A percentile compares a stretch with the other conserved stretches of the same genome.
Evolutionary conservation across 768 basidiomycete species (phyloP).

Genomic region (Boletus rubropictus): DNA sequence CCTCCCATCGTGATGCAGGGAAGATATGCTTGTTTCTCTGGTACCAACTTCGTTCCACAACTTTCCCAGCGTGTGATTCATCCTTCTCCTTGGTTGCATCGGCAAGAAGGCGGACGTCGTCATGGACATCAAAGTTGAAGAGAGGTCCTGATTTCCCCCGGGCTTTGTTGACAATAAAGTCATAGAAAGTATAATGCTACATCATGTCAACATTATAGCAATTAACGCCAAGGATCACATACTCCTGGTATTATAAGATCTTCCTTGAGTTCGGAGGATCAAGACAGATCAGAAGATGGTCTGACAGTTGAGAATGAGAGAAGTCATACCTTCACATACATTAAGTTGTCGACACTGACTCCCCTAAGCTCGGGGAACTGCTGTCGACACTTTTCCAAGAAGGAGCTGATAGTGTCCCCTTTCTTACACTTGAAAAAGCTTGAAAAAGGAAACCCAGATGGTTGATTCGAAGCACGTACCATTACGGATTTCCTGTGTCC

Average conservation of each 20-base stretch:
- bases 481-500: conserved; percentile 90
- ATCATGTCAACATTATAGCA: neutral
- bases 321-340: conserved; percentile 87
- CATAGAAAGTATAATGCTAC: conserved; percentile 98
- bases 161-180: conserved; percentile 97
- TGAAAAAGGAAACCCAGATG: neutral
- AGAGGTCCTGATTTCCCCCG: conserved; percentile 96
- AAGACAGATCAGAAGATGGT: conserved; percentile 1
- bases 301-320: neutral
- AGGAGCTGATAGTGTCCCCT: conserved; percentile 80
- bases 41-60: conserved; percentile 94
- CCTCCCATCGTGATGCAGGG: conserved; percentile 96
- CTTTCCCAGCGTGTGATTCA: conserved; percentile 97
- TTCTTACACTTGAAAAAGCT: conserved; percentile 76
- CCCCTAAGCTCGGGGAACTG: conserved; percentile 91
- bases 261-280: conserved; percentile 50
- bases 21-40: conserved; percentile 97
- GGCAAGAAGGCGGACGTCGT: conserved; percentile 89
- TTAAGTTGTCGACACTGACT: conserved; percentile 90
- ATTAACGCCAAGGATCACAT: conserved; percentile 24
- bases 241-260: conserved; percentile 97
- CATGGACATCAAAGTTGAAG: conserved; percentile 99
- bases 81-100: conserved; percentile 98
- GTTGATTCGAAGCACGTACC: conserved; percentile 43
- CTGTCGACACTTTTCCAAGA: conserved; percentile 88